Percentiles rank a stretch among this genome's conserved stretches.
These are phyloP conservation scores for Eragrostis nindensis DNA, from an alignment of 176 grass and related monocot species.

Conservation along the genomic window DNA sequence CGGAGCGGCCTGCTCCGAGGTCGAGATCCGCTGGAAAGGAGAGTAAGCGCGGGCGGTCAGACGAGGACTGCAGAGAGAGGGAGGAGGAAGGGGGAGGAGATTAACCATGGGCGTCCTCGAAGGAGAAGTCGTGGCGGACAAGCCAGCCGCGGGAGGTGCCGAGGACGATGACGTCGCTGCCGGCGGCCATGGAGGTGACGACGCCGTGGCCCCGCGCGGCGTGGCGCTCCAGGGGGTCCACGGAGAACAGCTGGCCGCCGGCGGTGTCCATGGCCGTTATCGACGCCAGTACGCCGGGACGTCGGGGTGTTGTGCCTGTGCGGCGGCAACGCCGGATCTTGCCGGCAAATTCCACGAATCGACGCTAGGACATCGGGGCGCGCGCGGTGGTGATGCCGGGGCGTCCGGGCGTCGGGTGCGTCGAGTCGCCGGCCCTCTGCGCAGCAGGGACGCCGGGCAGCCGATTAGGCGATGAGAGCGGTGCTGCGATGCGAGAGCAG, in stretches of 20 bases:
- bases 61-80: no score
- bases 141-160: slow-evolving; percentile 94
- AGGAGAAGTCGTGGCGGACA: slow-evolving; percentile 86
- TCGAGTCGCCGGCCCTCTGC: no score
- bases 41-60: background rate
- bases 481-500: no score
- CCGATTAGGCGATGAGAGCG: no score
- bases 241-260: slow-evolving; percentile 60
- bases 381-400: no score
- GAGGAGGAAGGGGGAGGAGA: background rate
- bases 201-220: slow-evolving; percentile 79
- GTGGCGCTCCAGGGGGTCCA: slow-evolving; percentile 83
- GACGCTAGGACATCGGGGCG: no score
- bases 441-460: no score
- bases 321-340: background rate
- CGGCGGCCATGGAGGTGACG: slow-evolving; percentile 87
- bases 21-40: slow-evolving; percentile 67
- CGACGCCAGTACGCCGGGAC: background rate
- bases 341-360: no score
- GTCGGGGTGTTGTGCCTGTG: background rate
- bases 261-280: slow-evolving; percentile 39
- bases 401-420: no score
- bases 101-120: slow-evolving; percentile 61
- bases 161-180: slow-evolving; percentile 91
- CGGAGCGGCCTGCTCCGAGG: slow-evolving; percentile 70